phyloP scores from a whole-genome alignment of 2,329 filamentous ascomycete species.

The Drechslerella stenobrocha region DNA sequence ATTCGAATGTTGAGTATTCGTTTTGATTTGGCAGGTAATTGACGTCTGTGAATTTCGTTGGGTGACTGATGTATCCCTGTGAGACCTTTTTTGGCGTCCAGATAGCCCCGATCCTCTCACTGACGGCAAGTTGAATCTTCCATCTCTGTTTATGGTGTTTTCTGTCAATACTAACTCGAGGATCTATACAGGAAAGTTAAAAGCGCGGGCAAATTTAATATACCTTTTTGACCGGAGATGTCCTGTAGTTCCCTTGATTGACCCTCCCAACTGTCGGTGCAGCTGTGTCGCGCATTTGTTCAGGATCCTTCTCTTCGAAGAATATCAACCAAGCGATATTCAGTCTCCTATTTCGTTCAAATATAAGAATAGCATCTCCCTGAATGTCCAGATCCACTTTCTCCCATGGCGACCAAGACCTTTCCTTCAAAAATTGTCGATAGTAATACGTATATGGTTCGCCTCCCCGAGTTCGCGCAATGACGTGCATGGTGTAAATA shows the following conservation, averaged over 20 bases:
- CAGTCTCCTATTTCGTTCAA: conserved; percentile 6
- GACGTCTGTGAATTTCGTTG: not conserved
- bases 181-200: too few species aligned
- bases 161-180: too few species aligned
- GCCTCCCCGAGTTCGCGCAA: conserved; percentile 44
- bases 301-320: conserved; percentile 5
- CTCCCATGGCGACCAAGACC: conserved; percentile 50
- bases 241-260: conserved; percentile 1
- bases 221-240: not conserved
- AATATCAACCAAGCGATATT: conserved; percentile 9
- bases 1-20: conserved; percentile 6
- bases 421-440: conserved; percentile 5
- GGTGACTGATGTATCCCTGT: conserved; percentile 2
- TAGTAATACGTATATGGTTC: conserved; percentile 49
- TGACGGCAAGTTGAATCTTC: conserved; percentile 8
- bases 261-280: not conserved
- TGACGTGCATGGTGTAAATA: conserved; percentile 44
- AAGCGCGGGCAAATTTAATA: too few species aligned
- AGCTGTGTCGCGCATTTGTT: not conserved
- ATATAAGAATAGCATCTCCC: conserved; percentile 1
- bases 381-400: conserved; percentile 52
- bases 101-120: conserved; percentile 3
- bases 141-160: not conserved
- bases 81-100: conserved; percentile 50
- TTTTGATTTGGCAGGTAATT: not conserved